Conservation (phyloP, 495 filamentous ascomycete genomes). For the Talaromyces thailandensis region DNA sequence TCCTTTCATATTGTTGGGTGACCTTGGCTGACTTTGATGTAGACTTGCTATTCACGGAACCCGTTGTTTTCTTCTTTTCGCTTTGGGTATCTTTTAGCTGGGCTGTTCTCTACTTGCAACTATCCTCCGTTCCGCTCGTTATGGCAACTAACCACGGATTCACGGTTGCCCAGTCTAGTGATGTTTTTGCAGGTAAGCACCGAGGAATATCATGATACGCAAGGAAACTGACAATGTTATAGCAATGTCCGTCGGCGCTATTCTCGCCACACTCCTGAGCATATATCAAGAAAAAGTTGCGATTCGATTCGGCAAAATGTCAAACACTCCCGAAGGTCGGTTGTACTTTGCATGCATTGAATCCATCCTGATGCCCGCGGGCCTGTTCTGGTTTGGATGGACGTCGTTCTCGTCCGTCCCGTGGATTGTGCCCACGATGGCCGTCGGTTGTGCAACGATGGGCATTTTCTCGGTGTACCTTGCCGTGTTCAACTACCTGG, state of each 20-base stretch:
- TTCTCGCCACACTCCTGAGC: slow-evolving; percentile 62
- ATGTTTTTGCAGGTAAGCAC: slow-evolving; percentile 56
- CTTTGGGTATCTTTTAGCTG: slow-evolving; percentile 86
- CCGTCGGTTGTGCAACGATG: slow-evolving; percentile 67
- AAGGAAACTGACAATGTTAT: background rate
- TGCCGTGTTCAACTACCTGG: slow-evolving; percentile 88
- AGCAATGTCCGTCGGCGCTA: slow-evolving; percentile 59
- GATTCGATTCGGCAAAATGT: slow-evolving; percentile 28
- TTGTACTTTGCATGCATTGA: slow-evolving; percentile 79
- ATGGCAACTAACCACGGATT: slow-evolving; percentile 65
- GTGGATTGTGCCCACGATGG: slow-evolving; percentile 71
- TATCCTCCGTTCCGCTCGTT: slow-evolving; percentile 68
- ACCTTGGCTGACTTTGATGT: background rate
- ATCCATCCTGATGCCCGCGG: slow-evolving; percentile 58
- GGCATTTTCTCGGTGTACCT: slow-evolving; percentile 87
- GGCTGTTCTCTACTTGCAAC: slow-evolving; percentile 82
- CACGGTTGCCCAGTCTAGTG: slow-evolving; percentile 54
- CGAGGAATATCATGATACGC: background rate
- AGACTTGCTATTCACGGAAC: slow-evolving; percentile 78
- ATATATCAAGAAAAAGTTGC: slow-evolving; percentile 61
- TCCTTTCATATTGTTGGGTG: background rate
- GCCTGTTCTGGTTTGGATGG: slow-evolving; percentile 79
- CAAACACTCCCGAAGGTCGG: slow-evolving; percentile 61
- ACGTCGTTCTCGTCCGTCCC: slow-evolving; percentile 56
- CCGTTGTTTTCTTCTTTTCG: slow-evolving; percentile 91